Evolutionary conservation across 345 rosid genomes (phyloP).

Genomic region (Salix koriyanagi): DNA sequence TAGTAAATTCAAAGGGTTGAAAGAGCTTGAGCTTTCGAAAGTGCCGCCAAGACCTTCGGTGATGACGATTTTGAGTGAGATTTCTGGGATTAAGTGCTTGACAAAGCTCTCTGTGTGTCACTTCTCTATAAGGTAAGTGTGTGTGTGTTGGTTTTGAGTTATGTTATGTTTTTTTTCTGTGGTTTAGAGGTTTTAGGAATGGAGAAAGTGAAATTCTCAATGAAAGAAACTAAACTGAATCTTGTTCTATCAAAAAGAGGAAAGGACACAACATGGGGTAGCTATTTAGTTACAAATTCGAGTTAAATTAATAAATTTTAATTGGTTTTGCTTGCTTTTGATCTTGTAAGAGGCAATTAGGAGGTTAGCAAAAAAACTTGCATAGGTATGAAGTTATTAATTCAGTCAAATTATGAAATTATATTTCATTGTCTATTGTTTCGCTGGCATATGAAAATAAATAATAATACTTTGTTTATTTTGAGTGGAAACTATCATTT

Average conservation of each 20-base stretch:
- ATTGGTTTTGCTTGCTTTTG: not conserved
- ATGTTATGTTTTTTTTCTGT: not conserved
- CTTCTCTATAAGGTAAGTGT: conserved; percentile 73
- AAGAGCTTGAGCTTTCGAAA: conserved; percentile 83
- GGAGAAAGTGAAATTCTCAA: not conserved
- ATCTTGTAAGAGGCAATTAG: not conserved
- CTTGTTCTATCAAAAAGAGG: not conserved
- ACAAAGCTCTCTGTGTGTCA: conserved; percentile 86
- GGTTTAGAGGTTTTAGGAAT: not conserved
- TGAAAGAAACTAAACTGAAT: not conserved
- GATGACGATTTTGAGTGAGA: conserved; percentile 68
- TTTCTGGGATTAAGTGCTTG: conserved; percentile 71
- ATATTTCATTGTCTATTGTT: not conserved
- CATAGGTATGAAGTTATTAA: not conserved
- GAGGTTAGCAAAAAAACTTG: not conserved
- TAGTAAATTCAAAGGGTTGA: conserved; percentile 62
- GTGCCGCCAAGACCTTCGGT: conserved; percentile 66
- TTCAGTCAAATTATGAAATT: not conserved
- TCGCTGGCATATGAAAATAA: not conserved
- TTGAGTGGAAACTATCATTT: not conserved
- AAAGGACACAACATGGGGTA: not conserved
- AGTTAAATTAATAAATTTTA: not conserved
- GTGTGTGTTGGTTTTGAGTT: not conserved
- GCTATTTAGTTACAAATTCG: not conserved
- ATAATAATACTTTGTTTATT: not conserved